A percentile compares a stretch with the other conserved stretches of the same genome.
phyloP scores from a whole-genome alignment of 352 stramenopile species.

The Phytopythium vexans region DNA sequence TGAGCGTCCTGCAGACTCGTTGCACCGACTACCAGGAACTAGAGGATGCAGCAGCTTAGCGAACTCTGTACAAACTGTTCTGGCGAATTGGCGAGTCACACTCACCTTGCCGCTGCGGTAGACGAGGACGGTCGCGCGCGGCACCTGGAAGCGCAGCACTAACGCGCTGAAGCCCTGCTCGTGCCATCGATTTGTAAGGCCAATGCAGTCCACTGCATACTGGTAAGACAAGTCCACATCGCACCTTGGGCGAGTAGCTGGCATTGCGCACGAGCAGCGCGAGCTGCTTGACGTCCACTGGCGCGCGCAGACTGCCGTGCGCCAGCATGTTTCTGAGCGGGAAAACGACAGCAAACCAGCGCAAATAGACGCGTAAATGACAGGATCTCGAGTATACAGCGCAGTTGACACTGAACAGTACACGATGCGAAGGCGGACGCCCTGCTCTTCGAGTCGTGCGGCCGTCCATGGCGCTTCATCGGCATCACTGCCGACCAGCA shows the following conservation, averaged over 20 bases:
- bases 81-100: neutral
- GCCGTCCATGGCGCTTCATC: conserved; percentile 27
- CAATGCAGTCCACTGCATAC: neutral
- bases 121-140: conserved; percentile 50
- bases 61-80: neutral
- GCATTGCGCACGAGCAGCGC: conserved; percentile 69
- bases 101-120: conserved; percentile 69
- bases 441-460: conserved; percentile 40
- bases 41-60: neutral
- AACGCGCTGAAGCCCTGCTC: conserved; percentile 61
- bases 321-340: conserved; percentile 55
- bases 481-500: neutral
- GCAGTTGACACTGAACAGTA: conserved; percentile 16
- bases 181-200: neutral
- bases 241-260: conserved; percentile 58
- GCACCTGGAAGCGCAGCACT: conserved; percentile 58
- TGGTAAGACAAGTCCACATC: neutral
- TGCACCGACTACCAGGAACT: conserved; percentile 68
- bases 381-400: neutral
- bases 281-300: conserved; percentile 58
- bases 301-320: conserved; percentile 47
- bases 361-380: neutral
- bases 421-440: conserved; percentile 55
- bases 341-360: conserved; percentile 2
- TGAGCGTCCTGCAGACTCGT: conserved; percentile 34